Evolutionary conservation across 2,329 filamentous ascomycete species (phyloP).

Genomic region (Chaetomiaceae sp.): DNA sequence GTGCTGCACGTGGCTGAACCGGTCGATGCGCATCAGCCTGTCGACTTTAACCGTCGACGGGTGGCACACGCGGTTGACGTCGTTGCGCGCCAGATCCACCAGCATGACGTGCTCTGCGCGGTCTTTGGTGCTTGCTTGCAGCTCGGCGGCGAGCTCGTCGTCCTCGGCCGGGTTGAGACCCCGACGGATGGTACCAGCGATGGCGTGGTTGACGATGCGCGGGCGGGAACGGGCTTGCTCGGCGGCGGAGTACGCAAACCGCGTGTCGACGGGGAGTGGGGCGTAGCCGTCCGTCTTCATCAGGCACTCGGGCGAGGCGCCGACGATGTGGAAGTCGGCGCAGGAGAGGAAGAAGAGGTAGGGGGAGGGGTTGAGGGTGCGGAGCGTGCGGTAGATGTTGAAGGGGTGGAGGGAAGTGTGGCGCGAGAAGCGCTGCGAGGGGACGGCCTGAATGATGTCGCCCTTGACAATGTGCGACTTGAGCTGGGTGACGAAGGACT

Average conservation of each 20-base stretch:
- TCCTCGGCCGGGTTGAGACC: conserved; percentile 80
- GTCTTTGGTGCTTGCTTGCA: conserved; percentile 81
- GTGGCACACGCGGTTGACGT: conserved; percentile 32
- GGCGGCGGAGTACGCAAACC: conserved; percentile 22
- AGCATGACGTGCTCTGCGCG: conserved; percentile 96
- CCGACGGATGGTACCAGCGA: conserved; percentile 90
- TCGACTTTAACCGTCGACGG: conserved; percentile 43
- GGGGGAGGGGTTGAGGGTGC: conserved; percentile 95
- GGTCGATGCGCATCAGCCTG: conserved; percentile 81
- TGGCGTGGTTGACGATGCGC: conserved; percentile 91
- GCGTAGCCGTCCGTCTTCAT: conserved; percentile 79
- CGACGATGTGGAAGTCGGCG: conserved; percentile 87
- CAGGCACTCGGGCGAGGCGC: conserved; percentile 88
- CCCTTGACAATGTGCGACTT: conserved; percentile 89
- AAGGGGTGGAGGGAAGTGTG: conserved; percentile 92
- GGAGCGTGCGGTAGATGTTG: conserved; percentile 94
- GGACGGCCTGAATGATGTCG: conserved; percentile 97
- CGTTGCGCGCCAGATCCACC: conserved; percentile 35
- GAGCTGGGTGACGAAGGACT: conserved; percentile 76
- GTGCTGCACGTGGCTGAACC: conserved; percentile 96
- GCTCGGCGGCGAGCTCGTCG: conserved; percentile 68
- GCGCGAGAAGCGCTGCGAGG: conserved; percentile 85
- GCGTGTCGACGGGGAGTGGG: conserved; percentile 21
- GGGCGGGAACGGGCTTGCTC: conserved; percentile 22
- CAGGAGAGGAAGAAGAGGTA: conserved; percentile 97